Base-by-base conservation (phyloP, 2,329 filamentous ascomycete genomes). In the Hypoxylon rubiginosum region DNA sequence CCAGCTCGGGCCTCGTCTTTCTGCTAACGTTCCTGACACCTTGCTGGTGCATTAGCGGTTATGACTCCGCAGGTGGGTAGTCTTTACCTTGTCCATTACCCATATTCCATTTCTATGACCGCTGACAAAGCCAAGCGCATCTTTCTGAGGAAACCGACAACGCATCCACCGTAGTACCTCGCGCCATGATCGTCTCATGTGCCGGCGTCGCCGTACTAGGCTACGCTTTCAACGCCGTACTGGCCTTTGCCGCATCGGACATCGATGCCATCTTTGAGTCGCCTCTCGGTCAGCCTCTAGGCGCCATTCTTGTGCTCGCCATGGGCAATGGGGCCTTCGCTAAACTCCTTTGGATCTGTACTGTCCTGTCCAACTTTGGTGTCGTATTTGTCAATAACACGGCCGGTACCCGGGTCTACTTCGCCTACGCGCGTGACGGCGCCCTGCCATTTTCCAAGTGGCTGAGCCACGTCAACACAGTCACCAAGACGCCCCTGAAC, bases 11-110 rank as follows among this genome's bases (percentile, higher is more conserved):
- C 41, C 19, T 45, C 17, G 41, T 45, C 17, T 45, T 45, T 24
- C 41, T 45, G 41, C 41, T 45, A 45, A 45, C 41, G 5, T 45
- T 45, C 41, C 41, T 45, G 9, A 24, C 17, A 9, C 41, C 41
- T 45, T 45, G 41, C 41, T 45, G 41, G 41, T 45, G 41, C 8
- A 45, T 45, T 10, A 45, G 41, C 41, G 41, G 41, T 9, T 45
- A 45, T 45, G 41, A 45, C 41, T 45, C 41, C 17, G 13, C 41
- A 45, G 41, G 41, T 45, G 6, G 8, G 41, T 45, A 45, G n/a
- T 19, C n/a, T 6, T 15, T n/a, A n/a, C n/a, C n/a, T n/a, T n/a
- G n/a, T 43, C 41, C 41, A 43, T 43, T 13, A 45, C 19, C 41
- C n/a, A 24, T 21, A 17, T 9, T 13, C 41, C 17, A 17, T 45